Base-by-base conservation (phyloP, 768 basidiomycete species). In the Kwoniella mangroviensis region DNA sequence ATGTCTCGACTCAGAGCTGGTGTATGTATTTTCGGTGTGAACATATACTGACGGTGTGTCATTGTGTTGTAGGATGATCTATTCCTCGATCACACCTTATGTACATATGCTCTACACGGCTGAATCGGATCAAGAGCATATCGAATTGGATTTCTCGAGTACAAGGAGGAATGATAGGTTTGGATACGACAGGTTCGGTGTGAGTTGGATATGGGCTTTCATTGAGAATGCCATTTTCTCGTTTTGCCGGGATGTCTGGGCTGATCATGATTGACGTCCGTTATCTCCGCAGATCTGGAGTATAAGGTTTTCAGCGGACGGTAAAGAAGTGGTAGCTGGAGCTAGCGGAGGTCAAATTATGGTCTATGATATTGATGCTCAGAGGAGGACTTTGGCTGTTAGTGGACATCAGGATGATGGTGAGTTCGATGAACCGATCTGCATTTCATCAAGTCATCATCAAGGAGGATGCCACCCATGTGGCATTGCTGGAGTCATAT, bases 261-360 rank as follows among this genome's bases (percentile, higher is more conserved):
- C 91, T 92, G 21, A 43, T 22, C 17, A 43, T 41, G 15, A 83
- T 51, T 53, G 54, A 68, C n/a, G 85, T 84, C 78, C 83, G 40
- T 0, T 45, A 82, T 22, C 79, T 62, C 19, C 22, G 63, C 89
- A 91, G 58, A 92, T 98, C 64, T 99, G 92, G 90, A 93, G 92
- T 72, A 94, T 96, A 80, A 89, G 92, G 53, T 98, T 98, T 82
- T 98, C 94, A 43, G 93, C 95, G 7, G 96, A 98, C 76, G 95
- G 94, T 0, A 92, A 91, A 57, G 97, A 99, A 83, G 89, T 98
- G 21, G 88, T 99, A 54, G 96, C 96, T 34, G 96, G 96, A 13
- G 94, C 93, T 2, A 73, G 79, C 28, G 67, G 71, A 15, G 81
- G 81, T 12, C 73, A 74, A 68, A 79, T 83, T 34, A 49, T 75